These are phyloP conservation scores for Paraconiothyrium sp. DNA, from an alignment of 2,329 filamentous ascomycete species.

Conservation along the genomic window DNA sequence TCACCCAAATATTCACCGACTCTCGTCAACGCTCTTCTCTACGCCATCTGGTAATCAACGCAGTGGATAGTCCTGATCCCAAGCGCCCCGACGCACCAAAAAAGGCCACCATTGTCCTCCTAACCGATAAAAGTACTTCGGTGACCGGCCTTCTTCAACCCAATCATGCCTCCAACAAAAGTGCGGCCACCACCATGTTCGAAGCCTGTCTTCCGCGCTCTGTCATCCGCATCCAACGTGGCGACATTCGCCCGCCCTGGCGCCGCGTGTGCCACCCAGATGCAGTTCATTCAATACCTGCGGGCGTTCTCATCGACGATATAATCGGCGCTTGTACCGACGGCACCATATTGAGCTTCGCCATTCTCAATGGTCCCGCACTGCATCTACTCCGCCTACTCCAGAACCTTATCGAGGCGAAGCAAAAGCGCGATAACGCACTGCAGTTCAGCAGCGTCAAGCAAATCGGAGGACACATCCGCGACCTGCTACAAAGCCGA, in stretches of 20 bases:
- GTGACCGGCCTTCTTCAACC: constrained; percentile 44
- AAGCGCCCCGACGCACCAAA: not conserved
- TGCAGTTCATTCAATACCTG: constrained; percentile 29
- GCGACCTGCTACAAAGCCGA: constrained; percentile 33
- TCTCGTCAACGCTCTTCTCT: constrained; percentile 38
- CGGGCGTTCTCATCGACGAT: constrained; percentile 56
- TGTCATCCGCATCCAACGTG: constrained; percentile 61
- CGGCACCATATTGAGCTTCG: constrained; percentile 66
- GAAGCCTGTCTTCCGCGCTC: constrained; percentile 54
- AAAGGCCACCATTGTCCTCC: constrained; percentile 35
- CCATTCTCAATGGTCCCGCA: constrained; percentile 68
- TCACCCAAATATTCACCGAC: constrained; percentile 42
- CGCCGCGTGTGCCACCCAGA: constrained; percentile 26
- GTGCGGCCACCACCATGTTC: constrained; percentile 49
- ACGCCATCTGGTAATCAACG: constrained; percentile 35
- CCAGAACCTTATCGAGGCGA: constrained; percentile 66
- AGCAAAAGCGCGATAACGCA: constrained; percentile 25
- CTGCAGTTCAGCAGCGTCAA: constrained; percentile 25
- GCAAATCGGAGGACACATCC: constrained; percentile 30
- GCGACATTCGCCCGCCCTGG: constrained; percentile 54
- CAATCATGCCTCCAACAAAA: constrained; percentile 23
- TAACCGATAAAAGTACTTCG: constrained; percentile 46
- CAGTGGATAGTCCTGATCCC: not conserved
- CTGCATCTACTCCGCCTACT: constrained; percentile 78
- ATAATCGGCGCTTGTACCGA: constrained; percentile 62